These are phyloP conservation scores for Acer yangbiense DNA, from an alignment of 345 rosid genomes.

Conservation along the genomic window DNA sequence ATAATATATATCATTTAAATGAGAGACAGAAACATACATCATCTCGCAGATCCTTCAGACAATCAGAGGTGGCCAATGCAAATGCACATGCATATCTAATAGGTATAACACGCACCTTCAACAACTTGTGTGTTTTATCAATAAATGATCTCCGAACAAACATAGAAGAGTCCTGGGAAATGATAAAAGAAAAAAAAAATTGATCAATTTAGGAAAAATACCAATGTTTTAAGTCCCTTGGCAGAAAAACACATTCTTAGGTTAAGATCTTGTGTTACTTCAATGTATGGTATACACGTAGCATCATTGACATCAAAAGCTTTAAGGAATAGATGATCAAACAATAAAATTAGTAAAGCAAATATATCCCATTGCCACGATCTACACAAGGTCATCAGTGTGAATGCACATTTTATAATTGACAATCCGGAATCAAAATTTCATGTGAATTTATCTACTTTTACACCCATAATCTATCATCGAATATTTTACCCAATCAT, in stretches of 20 bases:
- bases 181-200: background rate
- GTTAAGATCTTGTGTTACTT: background rate
- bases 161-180: conserved; percentile 64
- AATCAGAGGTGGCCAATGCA: conserved; percentile 57
- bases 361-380: background rate
- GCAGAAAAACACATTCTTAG: background rate
- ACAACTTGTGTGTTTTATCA: conserved; percentile 60
- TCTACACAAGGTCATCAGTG: background rate
- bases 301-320: background rate
- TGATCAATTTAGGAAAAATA: background rate
- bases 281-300: background rate
- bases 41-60: conserved; percentile 59
- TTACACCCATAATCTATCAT: background rate
- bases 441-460: background rate
- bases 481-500: background rate
- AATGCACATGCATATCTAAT: conserved; percentile 84
- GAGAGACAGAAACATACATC: conserved; percentile 48
- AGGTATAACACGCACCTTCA: conserved; percentile 66
- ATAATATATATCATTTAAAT: background rate
- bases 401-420: background rate
- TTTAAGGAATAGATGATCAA: background rate
- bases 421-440: background rate
- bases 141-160: conserved; percentile 59
- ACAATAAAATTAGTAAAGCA: background rate
- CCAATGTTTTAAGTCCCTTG: background rate